phyloP scores from a whole-genome alignment of 129 eudicot genomes.

The Gnaphalium uliginosum region DNA sequence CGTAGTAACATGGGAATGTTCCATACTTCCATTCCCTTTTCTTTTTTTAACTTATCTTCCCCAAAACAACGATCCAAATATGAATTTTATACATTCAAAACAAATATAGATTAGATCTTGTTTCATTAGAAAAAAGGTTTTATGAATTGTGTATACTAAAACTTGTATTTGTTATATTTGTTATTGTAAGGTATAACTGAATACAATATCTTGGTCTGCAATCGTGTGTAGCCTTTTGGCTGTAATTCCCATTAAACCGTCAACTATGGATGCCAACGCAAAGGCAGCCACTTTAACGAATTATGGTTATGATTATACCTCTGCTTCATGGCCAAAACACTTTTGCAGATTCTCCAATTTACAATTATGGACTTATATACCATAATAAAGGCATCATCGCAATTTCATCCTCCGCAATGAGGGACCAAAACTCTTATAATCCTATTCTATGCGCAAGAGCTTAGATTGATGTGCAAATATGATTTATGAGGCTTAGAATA shows the following conservation, averaged over 20 bases:
- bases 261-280: conserved; percentile 9
- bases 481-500: too few relatives aligned
- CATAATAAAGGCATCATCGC: background rate
- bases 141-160: background rate
- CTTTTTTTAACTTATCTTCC: background rate
- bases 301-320: background rate
- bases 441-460: background rate
- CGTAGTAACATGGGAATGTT: conserved; percentile 6
- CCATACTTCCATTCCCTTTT: background rate
- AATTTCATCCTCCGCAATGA: background rate
- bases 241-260: background rate
- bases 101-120: background rate
- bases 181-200: background rate
- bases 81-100: background rate
- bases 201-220: background rate
- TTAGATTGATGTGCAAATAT: too few relatives aligned
- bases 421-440: background rate
- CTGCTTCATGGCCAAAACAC: conserved; percentile 11
- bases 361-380: background rate
- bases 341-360: background rate
- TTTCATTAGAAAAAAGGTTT: background rate
- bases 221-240: background rate
- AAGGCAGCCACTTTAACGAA: background rate
- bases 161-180: background rate
- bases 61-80: background rate